Evolutionary conservation across 345 rosid species (phyloP).

Genomic region (Melaleuca quinquenervia): DNA sequence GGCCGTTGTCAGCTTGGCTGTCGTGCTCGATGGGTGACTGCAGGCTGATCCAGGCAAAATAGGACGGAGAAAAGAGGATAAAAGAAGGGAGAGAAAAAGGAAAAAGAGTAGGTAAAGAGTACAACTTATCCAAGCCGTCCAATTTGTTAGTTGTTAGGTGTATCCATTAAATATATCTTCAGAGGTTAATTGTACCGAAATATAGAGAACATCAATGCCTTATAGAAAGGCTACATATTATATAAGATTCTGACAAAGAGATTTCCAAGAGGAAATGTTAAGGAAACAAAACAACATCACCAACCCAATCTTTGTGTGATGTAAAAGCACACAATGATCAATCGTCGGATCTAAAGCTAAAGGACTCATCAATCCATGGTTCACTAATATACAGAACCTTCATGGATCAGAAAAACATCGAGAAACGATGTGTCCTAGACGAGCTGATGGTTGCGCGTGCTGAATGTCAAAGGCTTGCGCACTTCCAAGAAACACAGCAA

Average conservation of each 20-base stretch:
- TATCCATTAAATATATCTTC: background rate
- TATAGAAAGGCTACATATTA: background rate
- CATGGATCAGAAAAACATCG: background rate
- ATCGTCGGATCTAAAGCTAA: background rate
- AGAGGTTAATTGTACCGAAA: background rate
- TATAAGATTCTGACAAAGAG: background rate
- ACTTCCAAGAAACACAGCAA: background rate
- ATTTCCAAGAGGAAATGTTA: background rate
- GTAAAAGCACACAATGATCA: background rate
- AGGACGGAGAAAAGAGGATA: background rate
- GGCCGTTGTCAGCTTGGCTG: background rate
- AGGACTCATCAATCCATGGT: background rate
- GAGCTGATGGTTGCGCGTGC: background rate
- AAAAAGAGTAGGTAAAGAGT: too few species aligned
- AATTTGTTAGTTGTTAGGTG: background rate
- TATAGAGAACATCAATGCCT: background rate
- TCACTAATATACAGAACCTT: background rate
- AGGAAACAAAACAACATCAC: background rate
- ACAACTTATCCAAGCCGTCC: background rate
- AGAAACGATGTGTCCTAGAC: background rate
- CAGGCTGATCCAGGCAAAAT: background rate
- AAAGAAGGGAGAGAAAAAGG: background rate
- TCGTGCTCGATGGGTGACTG: background rate
- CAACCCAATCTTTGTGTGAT: background rate
- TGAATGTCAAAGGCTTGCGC: background rate